Percentiles rank a stretch among this genome's conserved stretches.
Conservation (phyloP, 2,329 filamentous ascomycete genomes). For the Epichloe coenophiala region DNA sequence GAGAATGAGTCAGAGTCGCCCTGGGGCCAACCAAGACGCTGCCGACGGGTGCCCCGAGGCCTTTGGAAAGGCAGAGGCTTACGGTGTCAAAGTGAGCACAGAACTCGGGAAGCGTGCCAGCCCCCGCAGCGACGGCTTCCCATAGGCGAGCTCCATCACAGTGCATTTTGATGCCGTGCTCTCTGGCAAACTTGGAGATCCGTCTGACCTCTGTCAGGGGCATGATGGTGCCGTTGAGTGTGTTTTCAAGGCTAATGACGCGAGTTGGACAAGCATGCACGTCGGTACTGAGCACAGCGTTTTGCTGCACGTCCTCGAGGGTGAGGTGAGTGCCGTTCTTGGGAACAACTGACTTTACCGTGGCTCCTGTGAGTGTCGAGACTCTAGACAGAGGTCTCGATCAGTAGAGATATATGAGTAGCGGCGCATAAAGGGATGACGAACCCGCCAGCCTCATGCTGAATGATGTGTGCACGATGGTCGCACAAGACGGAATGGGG, state of each 20-base stretch:
- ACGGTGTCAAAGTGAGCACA: constrained; percentile 59
- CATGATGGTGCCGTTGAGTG: constrained; percentile 65
- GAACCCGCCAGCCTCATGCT: constrained; percentile 49
- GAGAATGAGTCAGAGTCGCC: constrained; percentile 23
- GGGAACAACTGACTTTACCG: constrained; percentile 52
- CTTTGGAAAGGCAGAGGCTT: constrained; percentile 70
- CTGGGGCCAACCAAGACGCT: constrained; percentile 51
- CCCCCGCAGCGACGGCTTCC: constrained; percentile 64
- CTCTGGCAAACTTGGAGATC: constrained; percentile 57
- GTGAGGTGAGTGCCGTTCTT: constrained; percentile 61
- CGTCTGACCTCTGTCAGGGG: constrained; percentile 56
- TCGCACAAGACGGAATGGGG: constrained; percentile 75
- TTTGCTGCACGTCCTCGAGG: constrained; percentile 57
- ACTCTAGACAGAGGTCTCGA: constrained; percentile 36
- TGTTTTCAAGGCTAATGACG: constrained; percentile 78
- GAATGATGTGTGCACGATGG: constrained; percentile 61
- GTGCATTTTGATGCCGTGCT: constrained; percentile 54
- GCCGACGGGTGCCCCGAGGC: constrained; percentile 68
- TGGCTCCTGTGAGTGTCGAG: constrained; percentile 56
- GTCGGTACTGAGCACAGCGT: constrained; percentile 52
- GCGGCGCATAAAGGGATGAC: constrained; percentile 9
- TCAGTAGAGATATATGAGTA: not conserved
- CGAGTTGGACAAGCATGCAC: constrained; percentile 69
- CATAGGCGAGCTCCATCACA: constrained; percentile 70
- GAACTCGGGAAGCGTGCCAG: constrained; percentile 53